Conservation (phyloP, 345 rosid genomes). For the Rhodomyrtus tomentosa region DNA sequence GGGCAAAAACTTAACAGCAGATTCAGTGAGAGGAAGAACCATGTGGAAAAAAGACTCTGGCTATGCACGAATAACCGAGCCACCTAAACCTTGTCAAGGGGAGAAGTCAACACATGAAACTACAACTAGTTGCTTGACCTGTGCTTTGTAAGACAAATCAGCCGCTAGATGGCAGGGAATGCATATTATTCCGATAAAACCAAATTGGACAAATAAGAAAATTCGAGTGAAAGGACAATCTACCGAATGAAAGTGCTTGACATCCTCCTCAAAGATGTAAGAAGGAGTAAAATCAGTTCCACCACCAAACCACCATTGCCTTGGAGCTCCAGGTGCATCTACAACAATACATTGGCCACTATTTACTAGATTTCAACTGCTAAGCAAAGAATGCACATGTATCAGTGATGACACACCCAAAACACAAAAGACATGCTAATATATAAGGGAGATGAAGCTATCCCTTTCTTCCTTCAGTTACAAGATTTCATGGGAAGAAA, state of each 20-base stretch:
- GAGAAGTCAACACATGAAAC: neutral
- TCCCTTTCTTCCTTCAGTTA: neutral
- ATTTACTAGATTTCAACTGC: neutral
- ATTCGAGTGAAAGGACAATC: neutral
- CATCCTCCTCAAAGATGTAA: slow-evolving; percentile 94
- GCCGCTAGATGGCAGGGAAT: neutral
- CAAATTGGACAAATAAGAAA: neutral
- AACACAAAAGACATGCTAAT: neutral
- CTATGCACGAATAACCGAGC: neutral
- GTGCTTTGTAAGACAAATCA: neutral
- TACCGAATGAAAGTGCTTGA: slow-evolving; percentile 91
- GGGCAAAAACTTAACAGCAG: neutral
- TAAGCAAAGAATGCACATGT: neutral
- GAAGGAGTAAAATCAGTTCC: slow-evolving; percentile 99
- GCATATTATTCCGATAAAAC: neutral
- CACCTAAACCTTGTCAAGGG: neutral
- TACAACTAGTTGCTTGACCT: neutral
- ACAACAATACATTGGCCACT: neutral
- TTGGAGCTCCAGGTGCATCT: slow-evolving; percentile 95
- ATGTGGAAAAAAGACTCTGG: neutral
- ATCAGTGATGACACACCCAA: neutral
- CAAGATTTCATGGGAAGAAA: neutral
- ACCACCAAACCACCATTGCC: slow-evolving; percentile 99
- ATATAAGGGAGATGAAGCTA: neutral
- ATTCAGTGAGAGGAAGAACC: neutral